Base-by-base conservation (phyloP, 2,329 filamentous ascomycete genomes). In the Colletotrichum plurivorum region DNA sequence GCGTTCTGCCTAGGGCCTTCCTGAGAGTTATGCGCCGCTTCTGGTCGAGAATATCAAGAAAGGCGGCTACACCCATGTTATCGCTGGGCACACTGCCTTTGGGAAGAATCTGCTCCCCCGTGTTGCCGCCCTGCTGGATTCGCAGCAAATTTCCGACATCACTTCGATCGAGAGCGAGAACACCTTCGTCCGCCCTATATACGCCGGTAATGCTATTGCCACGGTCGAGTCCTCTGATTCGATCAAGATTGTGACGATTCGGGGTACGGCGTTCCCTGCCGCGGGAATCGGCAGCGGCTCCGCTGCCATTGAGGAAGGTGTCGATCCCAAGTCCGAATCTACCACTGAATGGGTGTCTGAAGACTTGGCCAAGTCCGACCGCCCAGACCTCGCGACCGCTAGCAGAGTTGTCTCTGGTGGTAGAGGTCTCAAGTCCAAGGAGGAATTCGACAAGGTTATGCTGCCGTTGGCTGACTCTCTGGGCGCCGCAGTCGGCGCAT, bases 41-140 rank as follows among this genome's bases (percentile, higher is more conserved):
- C 86, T 99, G 48, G 93, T 94, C 59, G 95, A 98, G 81, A 99
- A 98, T 82, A 95, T 98, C 82, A 97, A 97, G 84, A 96, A 96
- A 79, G 95, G 94, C 70, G 93, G 92, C 69, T 98, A 94, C 81
- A 97, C 95, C 70, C 96, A 99, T 78, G 89, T 99, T 72, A 88
- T 99, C 76, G 93, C 92, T 46, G 92, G 93, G 63, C 94, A 98
- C 84, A 96, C 95, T 25, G 94, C 96, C 1, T 99, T 99, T 82
- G 96, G 96, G 77, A 99, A 99, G 89, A 97, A 92, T 81, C 81
- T 99, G 53, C 86, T 99, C 82, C 96, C 96, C 46, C 91, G 96
- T 71, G 93, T 98, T 16, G 94, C 96, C 20, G 96, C 96, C 20
- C 85, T 99, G 64, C 87, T 99, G 68, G 96, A 99, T 80, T 90